Conservation (phyloP, 1,284 basidiomycete species). For the Marasmius sp. region DNA sequence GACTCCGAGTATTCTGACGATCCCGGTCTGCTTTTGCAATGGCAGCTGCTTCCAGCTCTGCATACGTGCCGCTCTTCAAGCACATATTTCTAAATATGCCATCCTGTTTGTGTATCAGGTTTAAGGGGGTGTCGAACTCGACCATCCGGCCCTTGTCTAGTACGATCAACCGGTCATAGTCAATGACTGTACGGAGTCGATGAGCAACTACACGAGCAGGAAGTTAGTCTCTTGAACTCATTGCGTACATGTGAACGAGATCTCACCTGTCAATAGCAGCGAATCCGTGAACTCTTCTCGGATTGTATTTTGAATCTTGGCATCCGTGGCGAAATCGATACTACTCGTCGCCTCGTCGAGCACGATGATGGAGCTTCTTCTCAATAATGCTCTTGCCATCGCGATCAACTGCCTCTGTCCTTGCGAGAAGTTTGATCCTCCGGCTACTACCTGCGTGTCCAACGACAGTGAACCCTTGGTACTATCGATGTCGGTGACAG, state of each 20-base stretch:
- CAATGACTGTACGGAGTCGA: conserved; percentile 70
- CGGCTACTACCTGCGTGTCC: conserved; percentile 73
- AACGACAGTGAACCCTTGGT: conserved; percentile 57
- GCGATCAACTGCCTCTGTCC: conserved; percentile 85
- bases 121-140: conserved; percentile 84
- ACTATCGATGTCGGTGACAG: conserved; percentile 48
- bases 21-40: conserved; percentile 40
- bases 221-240: not conserved
- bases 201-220: conserved; percentile 52
- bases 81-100: conserved; percentile 83
- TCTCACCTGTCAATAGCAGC: conserved; percentile 56
- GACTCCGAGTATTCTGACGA: not conserved
- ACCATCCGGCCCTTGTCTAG: conserved; percentile 77
- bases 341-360: conserved; percentile 83
- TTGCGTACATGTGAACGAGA: not conserved
- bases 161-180: conserved; percentile 81
- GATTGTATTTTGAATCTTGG: conserved; percentile 80
- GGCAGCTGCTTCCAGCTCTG: conserved; percentile 65
- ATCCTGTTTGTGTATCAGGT: conserved; percentile 69
- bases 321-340: conserved; percentile 75
- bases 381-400: conserved; percentile 75
- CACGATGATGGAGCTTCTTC: conserved; percentile 76
- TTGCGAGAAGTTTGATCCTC: conserved; percentile 83
- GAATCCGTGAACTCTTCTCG: conserved; percentile 74
- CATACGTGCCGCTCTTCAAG: conserved; percentile 76